phyloP scores from a whole-genome alignment of 2,329 filamentous ascomycete species.

The Orbilia javanica region DNA sequence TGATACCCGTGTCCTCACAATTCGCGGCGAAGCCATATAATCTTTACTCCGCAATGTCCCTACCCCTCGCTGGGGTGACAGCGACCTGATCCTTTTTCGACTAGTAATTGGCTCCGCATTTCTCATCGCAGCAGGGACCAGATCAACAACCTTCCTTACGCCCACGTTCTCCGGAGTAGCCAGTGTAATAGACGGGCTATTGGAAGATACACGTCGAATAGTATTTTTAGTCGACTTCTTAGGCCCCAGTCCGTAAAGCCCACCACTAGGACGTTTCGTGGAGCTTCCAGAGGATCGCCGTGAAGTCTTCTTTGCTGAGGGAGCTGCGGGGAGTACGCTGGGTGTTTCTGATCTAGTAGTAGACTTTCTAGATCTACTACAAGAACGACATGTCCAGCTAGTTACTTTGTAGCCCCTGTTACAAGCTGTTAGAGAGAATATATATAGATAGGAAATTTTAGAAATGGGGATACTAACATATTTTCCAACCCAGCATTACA shows the following conservation, averaged over 20 bases:
- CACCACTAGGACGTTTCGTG: not conserved
- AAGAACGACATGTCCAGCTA: conserved; percentile 27
- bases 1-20: not conserved
- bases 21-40: not conserved
- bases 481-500: conserved; percentile 15
- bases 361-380: not conserved
- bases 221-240: not conserved
- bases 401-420: conserved; percentile 7
- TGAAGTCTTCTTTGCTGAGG: not conserved
- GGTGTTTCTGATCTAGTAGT: not conserved
- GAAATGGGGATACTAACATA: conserved; percentile 12
- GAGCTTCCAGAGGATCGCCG: not conserved
- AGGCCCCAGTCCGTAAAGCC: not conserved
- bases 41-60: not conserved
- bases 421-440: not conserved
- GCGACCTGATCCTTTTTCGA: not conserved
- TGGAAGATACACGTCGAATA: not conserved
- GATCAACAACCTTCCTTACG: not conserved
- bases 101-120: too few species aligned
- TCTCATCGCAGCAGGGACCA: too few species aligned
- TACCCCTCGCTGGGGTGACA: not conserved
- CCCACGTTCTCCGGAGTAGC: not conserved
- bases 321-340: too few species aligned
- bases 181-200: conserved; percentile 5
- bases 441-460: not conserved